Conservation (phyloP, 2,329 filamentous ascomycete genomes). For the Cladosporium sp. region DNA sequence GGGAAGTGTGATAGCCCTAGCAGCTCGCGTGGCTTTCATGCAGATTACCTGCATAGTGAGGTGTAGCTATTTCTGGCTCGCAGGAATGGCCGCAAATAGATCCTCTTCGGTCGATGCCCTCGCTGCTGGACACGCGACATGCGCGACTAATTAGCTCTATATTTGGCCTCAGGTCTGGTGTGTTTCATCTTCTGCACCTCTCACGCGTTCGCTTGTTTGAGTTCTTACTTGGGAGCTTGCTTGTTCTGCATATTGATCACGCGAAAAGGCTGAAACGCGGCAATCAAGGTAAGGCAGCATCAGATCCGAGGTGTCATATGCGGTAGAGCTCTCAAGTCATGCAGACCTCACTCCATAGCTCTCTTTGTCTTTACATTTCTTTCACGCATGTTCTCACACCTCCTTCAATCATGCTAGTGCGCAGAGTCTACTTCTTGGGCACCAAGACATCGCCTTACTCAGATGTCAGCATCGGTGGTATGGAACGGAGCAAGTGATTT, state of each 20-base stretch:
- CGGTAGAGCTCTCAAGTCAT: not conserved
- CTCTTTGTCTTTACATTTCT: too few species aligned
- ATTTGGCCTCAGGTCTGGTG: not conserved
- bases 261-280: too few species aligned
- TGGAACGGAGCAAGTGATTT: too few species aligned
- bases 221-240: not conserved
- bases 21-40: conserved; percentile 9
- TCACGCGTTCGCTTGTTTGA: not conserved
- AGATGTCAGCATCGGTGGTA: too few species aligned
- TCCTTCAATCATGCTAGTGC: too few species aligned
- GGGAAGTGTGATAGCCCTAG: not conserved
- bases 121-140: not conserved
- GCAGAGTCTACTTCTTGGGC: too few species aligned
- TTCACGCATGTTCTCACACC: too few species aligned
- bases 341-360: not conserved
- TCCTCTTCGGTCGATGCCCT: conserved; percentile 1
- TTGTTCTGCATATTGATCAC: not conserved
- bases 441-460: too few species aligned
- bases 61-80: conserved; percentile 4
- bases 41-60: not conserved
- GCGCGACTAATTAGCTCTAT: conserved; percentile 12
- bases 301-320: too few species aligned
- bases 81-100: conserved; percentile 12
- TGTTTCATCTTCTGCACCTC: conserved; percentile 9
- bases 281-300: too few species aligned